phyloP scores from a whole-genome alignment of 2,329 filamentous ascomycete genomes.

The Pseudogymnoascus sp. region DNA sequence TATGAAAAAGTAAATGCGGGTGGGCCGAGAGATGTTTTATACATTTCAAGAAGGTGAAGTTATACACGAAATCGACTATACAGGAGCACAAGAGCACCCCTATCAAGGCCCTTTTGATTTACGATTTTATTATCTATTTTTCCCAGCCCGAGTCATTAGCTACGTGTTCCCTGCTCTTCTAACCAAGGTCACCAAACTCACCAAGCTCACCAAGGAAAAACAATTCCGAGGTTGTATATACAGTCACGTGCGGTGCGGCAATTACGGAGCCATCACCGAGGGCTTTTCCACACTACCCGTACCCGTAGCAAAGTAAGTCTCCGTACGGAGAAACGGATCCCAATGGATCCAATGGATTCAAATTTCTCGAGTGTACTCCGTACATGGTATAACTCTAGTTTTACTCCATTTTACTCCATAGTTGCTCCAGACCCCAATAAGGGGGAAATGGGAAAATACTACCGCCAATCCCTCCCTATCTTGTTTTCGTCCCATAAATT shows the following conservation, averaged over 20 bases:
- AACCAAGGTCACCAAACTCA: neutral
- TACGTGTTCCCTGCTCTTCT: neutral
- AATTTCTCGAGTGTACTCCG: neutral
- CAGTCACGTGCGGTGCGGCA: neutral
- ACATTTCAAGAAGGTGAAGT: neutral
- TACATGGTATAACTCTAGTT: neutral
- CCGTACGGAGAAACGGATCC: neutral
- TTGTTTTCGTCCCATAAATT: neutral
- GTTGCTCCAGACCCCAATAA: slow-evolving; percentile 1
- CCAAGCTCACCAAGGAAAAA: neutral
- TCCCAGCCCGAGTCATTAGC: neutral
- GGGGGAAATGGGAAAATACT: neutral
- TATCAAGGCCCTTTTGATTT: neutral
- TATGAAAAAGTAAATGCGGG: neutral
- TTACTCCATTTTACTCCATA: neutral
- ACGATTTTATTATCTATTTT: neutral
- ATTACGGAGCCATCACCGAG: neutral
- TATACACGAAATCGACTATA: neutral
- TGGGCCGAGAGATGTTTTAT: neutral
- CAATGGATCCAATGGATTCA: neutral
- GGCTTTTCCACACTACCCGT: neutral
- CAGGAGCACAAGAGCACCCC: neutral
- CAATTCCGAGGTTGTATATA: neutral
- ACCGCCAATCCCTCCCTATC: neutral
- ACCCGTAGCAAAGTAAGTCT: no score